These are phyloP conservation scores for Clavispora carvajalis DNA, from an alignment of 805 yeast genomes.

Conservation along the genomic window DNA sequence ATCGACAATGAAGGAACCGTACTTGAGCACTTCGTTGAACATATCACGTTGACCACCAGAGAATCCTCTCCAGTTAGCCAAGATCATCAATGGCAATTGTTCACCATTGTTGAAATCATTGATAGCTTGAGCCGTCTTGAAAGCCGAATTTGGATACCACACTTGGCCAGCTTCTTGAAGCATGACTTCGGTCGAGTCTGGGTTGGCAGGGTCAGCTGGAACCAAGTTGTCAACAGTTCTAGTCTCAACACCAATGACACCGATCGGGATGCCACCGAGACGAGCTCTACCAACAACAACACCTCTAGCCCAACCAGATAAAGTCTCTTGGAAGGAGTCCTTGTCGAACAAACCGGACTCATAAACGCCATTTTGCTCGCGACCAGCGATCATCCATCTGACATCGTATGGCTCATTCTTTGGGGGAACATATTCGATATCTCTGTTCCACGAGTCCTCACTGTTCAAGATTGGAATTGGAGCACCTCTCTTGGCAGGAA, in stretches of 20 bases:
- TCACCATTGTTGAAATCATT: constrained; percentile 98
- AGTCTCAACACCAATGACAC: constrained; percentile 96
- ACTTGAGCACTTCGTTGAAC: constrained; percentile 97
- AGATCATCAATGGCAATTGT: constrained; percentile 91
- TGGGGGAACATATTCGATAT: constrained; percentile 73
- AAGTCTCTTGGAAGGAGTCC: constrained; percentile 90
- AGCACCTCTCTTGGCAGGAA: constrained; percentile 84
- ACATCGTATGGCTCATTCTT: constrained; percentile 78
- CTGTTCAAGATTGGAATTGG: constrained; percentile 87
- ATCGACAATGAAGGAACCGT: constrained; percentile 95
- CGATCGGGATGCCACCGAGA: constrained; percentile 97
- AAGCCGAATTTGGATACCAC: constrained; percentile 99
- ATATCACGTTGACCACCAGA: constrained; percentile 99
- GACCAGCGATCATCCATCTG: constrained; percentile 91
- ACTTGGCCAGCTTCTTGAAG: constrained; percentile 98
- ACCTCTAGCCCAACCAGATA: constrained; percentile 98
- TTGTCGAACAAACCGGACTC: constrained; percentile 89
- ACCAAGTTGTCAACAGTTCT: constrained; percentile 80
- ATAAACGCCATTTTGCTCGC: constrained; percentile 61
- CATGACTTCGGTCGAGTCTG: constrained; percentile 81
- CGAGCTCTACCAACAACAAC: constrained; percentile 99
- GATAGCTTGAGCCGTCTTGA: constrained; percentile 98
- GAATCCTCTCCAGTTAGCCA: constrained; percentile 99
- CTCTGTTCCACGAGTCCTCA: constrained; percentile 91
- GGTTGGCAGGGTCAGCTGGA: constrained; percentile 99